Conservation (phyloP, 1,139 yeast genomes). For the Blastobotrys apis region DNA sequence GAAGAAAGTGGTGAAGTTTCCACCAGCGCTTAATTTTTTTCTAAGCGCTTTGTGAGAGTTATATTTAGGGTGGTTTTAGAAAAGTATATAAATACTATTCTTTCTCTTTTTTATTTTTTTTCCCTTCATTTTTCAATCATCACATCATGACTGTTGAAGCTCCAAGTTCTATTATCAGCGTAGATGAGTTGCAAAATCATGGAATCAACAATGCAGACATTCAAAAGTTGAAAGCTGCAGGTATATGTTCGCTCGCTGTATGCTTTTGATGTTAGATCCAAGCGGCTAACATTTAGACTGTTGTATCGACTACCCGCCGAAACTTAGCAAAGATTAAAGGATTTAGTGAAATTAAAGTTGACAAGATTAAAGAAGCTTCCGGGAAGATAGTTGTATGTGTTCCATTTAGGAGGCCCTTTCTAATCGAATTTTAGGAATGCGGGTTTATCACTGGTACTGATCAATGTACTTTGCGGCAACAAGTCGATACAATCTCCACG, state of each 20-base stretch:
- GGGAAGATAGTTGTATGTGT: conserved; percentile 41
- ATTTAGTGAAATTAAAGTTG: conserved; percentile 55
- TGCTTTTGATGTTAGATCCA: conserved; percentile 20
- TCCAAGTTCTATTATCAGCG: conserved; percentile 33
- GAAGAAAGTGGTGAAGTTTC: neutral
- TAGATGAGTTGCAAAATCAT: conserved; percentile 53
- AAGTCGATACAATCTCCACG: conserved; percentile 47
- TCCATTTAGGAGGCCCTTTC: conserved; percentile 10
- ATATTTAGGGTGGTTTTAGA: neutral
- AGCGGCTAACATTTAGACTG: conserved; percentile 38
- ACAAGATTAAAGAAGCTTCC: conserved; percentile 59
- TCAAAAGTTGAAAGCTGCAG: conserved; percentile 49
- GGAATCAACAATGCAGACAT: conserved; percentile 60
- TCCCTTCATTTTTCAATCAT: neutral
- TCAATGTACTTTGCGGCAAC: conserved; percentile 47
- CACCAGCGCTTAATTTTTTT: neutral
- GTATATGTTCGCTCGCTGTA: conserved; percentile 52
- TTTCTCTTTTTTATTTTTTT: neutral
- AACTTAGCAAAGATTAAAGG: conserved; percentile 52
- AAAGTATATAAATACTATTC: neutral
- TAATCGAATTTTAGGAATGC: neutral
- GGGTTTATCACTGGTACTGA: conserved; percentile 54
- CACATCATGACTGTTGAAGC: conserved; percentile 11
- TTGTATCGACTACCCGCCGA: conserved; percentile 51
- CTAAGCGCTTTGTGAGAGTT: neutral